Evolutionary conservation across 139 green algal species (phyloP).

Genomic region (Chlorella sp.): DNA sequence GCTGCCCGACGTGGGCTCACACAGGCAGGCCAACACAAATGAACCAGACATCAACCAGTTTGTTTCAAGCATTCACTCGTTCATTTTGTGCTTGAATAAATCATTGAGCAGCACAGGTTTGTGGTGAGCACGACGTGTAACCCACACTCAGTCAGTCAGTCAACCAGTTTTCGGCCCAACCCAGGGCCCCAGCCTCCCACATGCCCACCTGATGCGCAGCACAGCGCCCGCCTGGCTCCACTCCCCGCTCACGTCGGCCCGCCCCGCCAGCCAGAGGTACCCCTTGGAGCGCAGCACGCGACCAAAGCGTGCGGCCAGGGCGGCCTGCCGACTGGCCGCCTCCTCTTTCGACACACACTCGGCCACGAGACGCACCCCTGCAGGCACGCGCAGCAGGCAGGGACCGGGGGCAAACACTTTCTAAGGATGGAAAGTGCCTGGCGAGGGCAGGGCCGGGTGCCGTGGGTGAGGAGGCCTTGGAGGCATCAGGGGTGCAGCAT

Average conservation of each 20-base stretch:
- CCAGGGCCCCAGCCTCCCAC: not conserved
- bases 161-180: not conserved
- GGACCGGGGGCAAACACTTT: not conserved
- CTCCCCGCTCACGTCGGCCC: conserved; percentile 67
- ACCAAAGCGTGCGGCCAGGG: conserved; percentile 43
- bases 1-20: too few relatives aligned
- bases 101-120: too few relatives aligned
- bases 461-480: too few relatives aligned
- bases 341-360: conserved; percentile 8
- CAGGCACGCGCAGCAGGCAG: not conserved
- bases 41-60: too few relatives aligned
- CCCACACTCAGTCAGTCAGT: too few relatives aligned
- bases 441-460: too few relatives aligned
- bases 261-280: conserved; percentile 73
- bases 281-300: conserved; percentile 79
- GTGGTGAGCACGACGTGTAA: too few relatives aligned
- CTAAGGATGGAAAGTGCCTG: too few relatives aligned
- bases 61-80: too few relatives aligned
- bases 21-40: too few relatives aligned
- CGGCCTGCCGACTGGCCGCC: not conserved
- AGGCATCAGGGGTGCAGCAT: too few relatives aligned
- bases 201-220: conserved; percentile 54
- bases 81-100: too few relatives aligned
- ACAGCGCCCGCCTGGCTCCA: conserved; percentile 75
- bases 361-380: conserved; percentile 11